Base-by-base conservation (phyloP, 345 rosid species). In the Erucastrum elatum region DNA sequence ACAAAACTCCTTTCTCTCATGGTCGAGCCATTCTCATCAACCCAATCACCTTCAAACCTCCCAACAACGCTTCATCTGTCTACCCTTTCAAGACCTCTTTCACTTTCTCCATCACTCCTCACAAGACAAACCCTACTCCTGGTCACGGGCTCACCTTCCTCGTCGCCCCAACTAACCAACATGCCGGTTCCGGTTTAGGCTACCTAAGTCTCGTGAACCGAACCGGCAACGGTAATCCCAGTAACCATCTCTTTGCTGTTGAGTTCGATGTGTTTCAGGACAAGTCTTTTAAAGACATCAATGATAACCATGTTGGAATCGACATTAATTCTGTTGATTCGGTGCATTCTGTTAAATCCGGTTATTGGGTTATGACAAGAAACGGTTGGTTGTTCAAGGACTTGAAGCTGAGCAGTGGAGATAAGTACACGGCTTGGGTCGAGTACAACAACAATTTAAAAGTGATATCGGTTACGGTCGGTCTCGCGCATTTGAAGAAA, bases 271-370 rank as follows among this genome's bases (percentile, higher is more conserved):
- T 68, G 4, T 61, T 83, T 27, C 56, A 39, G 33, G 85, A 83
- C 66, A 79, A 39, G 44, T 65, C 67, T 72, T 71, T 80, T n/a
- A 7, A 56, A 0, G 84, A 83, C 25, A 51, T 83, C 26, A 80
- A 82, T 31, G 81, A 77, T 44, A 83, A 85, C 53, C 87, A 82
- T 70, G 85, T 87, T 31, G 85, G 89, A 59, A 12, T 84, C 64
- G 84, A 83, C 17, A 71, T 83, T 26, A 80, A 85, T 7, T 78
- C 86, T 4, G 74, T 83, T 15, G 46, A 68, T 15, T 80, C 83
- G 75, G 46, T 85, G 53, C 70, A 21, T 41, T 66, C 84, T 11
- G 41, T 25, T 1, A 81, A 77, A 67, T 82, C 87, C 31, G 85
- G 84, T 26, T 75, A 71, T 56, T 81, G 82, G 83, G 55, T 65